Percentiles rank a stretch among this genome's conserved stretches.
Evolutionary conservation across 75 land plant species (phyloP).

Genomic region (Sequoia sempervirens): DNA sequence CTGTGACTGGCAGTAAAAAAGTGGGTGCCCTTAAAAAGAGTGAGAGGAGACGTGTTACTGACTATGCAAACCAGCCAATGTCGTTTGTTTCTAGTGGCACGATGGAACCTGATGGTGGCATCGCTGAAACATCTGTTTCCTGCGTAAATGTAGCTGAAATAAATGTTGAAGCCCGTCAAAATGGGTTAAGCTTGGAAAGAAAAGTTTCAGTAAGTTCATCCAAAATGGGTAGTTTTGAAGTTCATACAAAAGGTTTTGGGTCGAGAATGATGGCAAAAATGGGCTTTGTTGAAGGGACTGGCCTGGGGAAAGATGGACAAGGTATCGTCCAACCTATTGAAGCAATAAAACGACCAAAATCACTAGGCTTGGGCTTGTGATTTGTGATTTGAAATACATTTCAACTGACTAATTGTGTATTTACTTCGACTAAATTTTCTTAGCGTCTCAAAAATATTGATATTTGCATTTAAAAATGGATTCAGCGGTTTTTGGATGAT

Average conservation of each 20-base stretch:
- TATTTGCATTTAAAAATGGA: neutral
- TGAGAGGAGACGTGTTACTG: slow-evolving; percentile 7
- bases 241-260: slow-evolving; percentile 91
- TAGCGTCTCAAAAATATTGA: neutral
- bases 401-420: neutral
- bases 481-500: neutral
- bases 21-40: slow-evolving; percentile 17
- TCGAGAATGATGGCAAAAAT: slow-evolving; percentile 80
- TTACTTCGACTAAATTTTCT: neutral
- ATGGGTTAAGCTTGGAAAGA: neutral
- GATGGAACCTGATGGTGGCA: slow-evolving; percentile 41
- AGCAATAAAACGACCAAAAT: slow-evolving; percentile 67
- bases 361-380: slow-evolving; percentile 69
- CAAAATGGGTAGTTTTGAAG: slow-evolving; percentile 67
- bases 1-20: neutral
- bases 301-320: slow-evolving; percentile 79
- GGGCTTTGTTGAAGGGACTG: slow-evolving; percentile 80
- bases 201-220: neutral
- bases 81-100: slow-evolving; percentile 81
- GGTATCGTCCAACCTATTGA: slow-evolving; percentile 68
- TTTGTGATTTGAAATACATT: neutral
- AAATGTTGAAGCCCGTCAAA: neutral
- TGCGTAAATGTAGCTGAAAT: neutral
- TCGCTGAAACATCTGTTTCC: slow-evolving; percentile 4
- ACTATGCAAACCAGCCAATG: slow-evolving; percentile 64